Percentiles rank a stretch among this genome's conserved stretches.
Conservation (phyloP, 192 early-diverging fungal species). For the Coemansia biformis region DNA sequence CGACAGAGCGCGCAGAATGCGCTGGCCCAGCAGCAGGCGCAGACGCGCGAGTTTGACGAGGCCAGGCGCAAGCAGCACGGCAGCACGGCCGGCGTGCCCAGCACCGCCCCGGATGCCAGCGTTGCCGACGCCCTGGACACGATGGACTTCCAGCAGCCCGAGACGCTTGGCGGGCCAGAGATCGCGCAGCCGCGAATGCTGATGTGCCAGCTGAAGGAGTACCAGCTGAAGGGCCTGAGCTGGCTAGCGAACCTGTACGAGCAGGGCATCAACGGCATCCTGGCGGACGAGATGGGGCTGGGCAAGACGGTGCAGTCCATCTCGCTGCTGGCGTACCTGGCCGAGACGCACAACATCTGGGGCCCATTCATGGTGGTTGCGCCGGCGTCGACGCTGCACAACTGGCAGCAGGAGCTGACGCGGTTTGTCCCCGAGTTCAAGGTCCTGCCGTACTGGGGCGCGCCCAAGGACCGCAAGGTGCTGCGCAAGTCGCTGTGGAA, state of each 20-base stretch:
- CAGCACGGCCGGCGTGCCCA: slow-evolving; percentile 1
- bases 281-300: slow-evolving; percentile 82
- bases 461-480: slow-evolving; percentile 72
- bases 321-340: slow-evolving; percentile 80
- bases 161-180: slow-evolving; percentile 66
- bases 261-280: slow-evolving; percentile 86
- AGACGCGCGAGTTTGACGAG: slow-evolving; percentile 68
- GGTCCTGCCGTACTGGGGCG: slow-evolving; percentile 86
- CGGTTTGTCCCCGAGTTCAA: slow-evolving; percentile 76
- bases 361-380: slow-evolving; percentile 89
- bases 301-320: slow-evolving; percentile 92
- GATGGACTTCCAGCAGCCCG: slow-evolving; percentile 84
- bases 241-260: slow-evolving; percentile 85
- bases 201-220: slow-evolving; percentile 76
- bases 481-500: slow-evolving; percentile 72
- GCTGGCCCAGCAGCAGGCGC: slow-evolving; percentile 60
- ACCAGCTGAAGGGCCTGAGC: slow-evolving; percentile 78
- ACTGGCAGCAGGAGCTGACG: slow-evolving; percentile 88
- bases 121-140: slow-evolving; percentile 59
- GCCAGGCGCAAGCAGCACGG: slow-evolving; percentile 20
- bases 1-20: slow-evolving; percentile 71
- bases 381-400: slow-evolving; percentile 82
- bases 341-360: slow-evolving; percentile 82
- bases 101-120: too few relatives aligned
- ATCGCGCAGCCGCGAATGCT: slow-evolving; percentile 81